A percentile compares a stretch with the other conserved stretches of the same genome.
These are phyloP conservation scores for Cenchrus americanus DNA, from an alignment of 176 grass and related monocot species.

Conservation along the genomic window DNA sequence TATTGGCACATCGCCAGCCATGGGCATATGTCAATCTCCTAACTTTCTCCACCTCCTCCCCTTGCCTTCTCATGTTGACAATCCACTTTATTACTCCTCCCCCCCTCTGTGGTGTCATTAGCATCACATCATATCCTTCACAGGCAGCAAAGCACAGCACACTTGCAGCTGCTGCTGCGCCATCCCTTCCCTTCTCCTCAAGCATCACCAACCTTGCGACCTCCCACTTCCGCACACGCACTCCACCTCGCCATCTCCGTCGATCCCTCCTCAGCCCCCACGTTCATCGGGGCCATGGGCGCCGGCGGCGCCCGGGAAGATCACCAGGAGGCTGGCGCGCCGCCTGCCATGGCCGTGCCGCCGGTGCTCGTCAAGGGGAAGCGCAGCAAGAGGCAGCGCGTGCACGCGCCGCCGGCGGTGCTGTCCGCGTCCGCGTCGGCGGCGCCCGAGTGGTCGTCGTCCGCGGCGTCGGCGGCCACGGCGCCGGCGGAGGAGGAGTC, in stretches of 20 bases:
- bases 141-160: slow-evolving; percentile 15
- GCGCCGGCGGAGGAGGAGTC: slow-evolving; percentile 19
- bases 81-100: slow-evolving; percentile 54
- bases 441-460: slow-evolving; percentile 28
- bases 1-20: slow-evolving; percentile 43
- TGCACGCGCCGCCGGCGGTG: slow-evolving; percentile 14
- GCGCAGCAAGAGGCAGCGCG: slow-evolving; percentile 76
- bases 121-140: slow-evolving; percentile 32
- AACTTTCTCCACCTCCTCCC: slow-evolving; percentile 22
- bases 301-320: slow-evolving; percentile 30
- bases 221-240: background rate
- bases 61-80: slow-evolving; percentile 45
- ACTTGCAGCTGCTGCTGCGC: background rate
- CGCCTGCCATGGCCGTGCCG: background rate
- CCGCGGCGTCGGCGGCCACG: background rate
- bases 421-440: background rate
- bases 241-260: slow-evolving; percentile 7
- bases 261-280: background rate
- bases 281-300: slow-evolving; percentile 30
- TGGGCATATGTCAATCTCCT: slow-evolving; percentile 30
- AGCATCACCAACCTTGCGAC: slow-evolving; percentile 44
- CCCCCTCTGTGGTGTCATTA: slow-evolving; percentile 1
- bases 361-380: slow-evolving; percentile 63
- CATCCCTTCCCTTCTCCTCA: slow-evolving; percentile 38
- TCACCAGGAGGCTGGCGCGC: slow-evolving; percentile 37